Percentiles rank a stretch among this genome's conserved stretches.
Evolutionary conservation across 2,329 filamentous ascomycete genomes (phyloP).

Genomic region (Aspergillus melleus): DNA sequence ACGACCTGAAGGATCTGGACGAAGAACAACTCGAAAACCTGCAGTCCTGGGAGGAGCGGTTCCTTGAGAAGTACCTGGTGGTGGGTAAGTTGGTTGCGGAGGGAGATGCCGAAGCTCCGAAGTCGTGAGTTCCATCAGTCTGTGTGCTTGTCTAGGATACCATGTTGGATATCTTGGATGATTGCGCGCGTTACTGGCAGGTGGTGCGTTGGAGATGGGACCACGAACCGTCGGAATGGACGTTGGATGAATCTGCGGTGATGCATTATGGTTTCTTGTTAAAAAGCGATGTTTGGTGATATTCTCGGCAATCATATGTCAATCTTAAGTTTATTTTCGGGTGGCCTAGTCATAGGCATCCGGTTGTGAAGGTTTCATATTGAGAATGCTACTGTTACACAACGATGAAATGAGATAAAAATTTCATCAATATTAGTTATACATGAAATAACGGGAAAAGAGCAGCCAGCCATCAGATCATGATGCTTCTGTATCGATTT

Average conservation of each 20-base stretch:
- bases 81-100: constrained; percentile 80
- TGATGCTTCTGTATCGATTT: background rate
- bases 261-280: background rate
- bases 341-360: background rate
- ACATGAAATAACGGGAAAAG: background rate
- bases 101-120: constrained; percentile 47
- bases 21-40: constrained; percentile 78
- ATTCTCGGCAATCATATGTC: background rate
- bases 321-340: background rate
- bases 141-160: background rate
- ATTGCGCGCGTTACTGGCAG: no score
- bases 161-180: background rate
- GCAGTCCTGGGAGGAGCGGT: constrained; percentile 89
- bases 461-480: background rate
- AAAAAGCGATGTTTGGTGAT: constrained; percentile 1
- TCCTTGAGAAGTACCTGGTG: constrained; percentile 91
- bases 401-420: background rate
- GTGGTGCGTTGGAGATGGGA: background rate
- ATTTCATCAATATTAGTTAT: background rate
- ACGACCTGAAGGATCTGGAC: constrained; percentile 70
- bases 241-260: background rate
- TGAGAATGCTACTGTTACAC: background rate
- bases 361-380: background rate
- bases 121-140: constrained; percentile 11
- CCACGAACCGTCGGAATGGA: background rate